A percentile compares a stretch with the other conserved stretches of the same genome.
Evolutionary conservation across 2,329 filamentous ascomycete genomes (phyloP).

Genomic region (Gaeumannomyces tritici): DNA sequence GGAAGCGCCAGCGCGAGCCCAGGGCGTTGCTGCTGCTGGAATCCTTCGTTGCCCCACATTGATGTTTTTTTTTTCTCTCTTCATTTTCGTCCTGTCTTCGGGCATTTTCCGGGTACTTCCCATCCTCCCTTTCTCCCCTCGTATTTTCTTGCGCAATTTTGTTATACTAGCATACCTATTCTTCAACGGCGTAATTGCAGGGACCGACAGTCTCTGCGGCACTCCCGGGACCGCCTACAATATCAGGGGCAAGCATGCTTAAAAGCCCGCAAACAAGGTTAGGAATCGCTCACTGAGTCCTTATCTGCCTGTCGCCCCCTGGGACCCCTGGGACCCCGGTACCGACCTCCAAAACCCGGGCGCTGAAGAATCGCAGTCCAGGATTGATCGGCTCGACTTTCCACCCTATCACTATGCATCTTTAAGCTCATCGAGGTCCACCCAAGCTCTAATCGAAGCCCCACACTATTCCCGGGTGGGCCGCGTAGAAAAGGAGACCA

Average conservation of each 20-base stretch:
- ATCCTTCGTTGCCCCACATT: too few relatives aligned
- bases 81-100: too few relatives aligned
- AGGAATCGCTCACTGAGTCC: too few relatives aligned
- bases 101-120: background rate
- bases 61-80: too few relatives aligned
- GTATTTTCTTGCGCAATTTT: background rate
- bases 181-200: background rate
- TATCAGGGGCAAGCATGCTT: background rate
- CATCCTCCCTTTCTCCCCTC: background rate
- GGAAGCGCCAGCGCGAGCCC: too few relatives aligned
- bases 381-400: background rate
- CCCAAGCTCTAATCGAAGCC: background rate
- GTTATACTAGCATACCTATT: background rate
- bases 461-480: background rate
- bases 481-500: background rate
- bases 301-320: too few relatives aligned
- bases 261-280: background rate
- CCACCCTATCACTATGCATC: background rate
- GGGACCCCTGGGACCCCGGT: too few relatives aligned
- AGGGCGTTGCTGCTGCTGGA: too few relatives aligned
- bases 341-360: background rate
- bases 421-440: background rate
- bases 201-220: too few relatives aligned
- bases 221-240: background rate
- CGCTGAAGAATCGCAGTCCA: background rate